Base-by-base conservation (phyloP, 2,329 filamentous ascomycete species). In the Rhynchosporium agropyri region DNA sequence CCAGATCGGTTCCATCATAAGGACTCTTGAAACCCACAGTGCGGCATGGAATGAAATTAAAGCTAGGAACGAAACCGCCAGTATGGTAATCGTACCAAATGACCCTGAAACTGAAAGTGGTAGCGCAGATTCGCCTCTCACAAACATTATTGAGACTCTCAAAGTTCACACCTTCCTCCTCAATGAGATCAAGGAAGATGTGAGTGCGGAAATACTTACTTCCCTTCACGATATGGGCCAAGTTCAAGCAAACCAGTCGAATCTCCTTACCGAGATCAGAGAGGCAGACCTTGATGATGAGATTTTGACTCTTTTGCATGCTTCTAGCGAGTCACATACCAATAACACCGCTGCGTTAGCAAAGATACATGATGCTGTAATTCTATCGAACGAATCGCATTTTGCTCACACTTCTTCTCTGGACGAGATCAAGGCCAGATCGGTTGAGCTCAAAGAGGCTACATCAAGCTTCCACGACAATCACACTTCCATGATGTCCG, bases 171-270 rank as follows among this genome's bases (percentile, higher is more conserved):
- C 67, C n/a, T 61, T 50, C 28, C 31, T 71, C 1, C 63, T 74
- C 1, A 67, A 57, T 13, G 73, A 74, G 58, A 67, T 74, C 51
- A 73, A 72, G 58, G 70, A 73, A n/a, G 70, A 74, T 60, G 67
- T 74, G 13, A 65, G 63, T 28, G 71, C 72, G 10, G 72, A 74
- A 43, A 73, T 74, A 8, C 61, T 74, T 12, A 73, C 71, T n/a
- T 63, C 70, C 13, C 62, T 74, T 2, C 70, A 73, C 54, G 68
- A 70, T 36, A 45, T 70, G 29, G 66, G 61, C 5, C 68, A 72
- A 38, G 50, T 61, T 4, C 67, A 70, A 42, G 62, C 67, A 9
- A 60, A 60, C 10, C 68, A 70, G 33, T 57, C 58, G n/a, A 63
- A 64, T 28, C 42, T 68, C 7, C 65, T 74, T 3, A 45, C 60